A percentile compares a stretch with the other conserved stretches of the same genome.
phyloP scores from a whole-genome alignment of 2,329 filamentous ascomycete genomes.

The Penicillium rolfsii region DNA sequence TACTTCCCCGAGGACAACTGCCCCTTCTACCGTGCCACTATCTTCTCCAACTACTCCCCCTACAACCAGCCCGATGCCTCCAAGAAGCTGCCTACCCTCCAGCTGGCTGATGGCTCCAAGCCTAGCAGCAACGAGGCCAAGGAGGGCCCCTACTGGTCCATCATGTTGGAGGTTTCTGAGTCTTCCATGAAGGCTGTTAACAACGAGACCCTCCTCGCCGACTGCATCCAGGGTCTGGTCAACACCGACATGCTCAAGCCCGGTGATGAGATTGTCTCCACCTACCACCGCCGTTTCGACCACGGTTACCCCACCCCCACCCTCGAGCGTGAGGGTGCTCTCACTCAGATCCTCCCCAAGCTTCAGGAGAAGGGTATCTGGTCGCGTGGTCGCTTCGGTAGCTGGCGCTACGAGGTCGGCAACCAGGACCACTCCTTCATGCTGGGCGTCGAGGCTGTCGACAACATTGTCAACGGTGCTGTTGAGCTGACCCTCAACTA shows the following conservation, averaged over 20 bases:
- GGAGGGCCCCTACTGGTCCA: constrained; percentile 97
- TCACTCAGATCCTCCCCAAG: constrained; percentile 90
- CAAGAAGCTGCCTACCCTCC: constrained; percentile 80
- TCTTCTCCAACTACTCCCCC: constrained; percentile 99
- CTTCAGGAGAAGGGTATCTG: constrained; percentile 89
- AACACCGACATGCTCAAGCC: constrained; percentile 97
- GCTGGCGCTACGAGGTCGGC: constrained; percentile 95
- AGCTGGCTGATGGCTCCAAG: constrained; percentile 83
- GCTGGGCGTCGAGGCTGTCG: constrained; percentile 90
- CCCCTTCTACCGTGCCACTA: constrained; percentile 98
- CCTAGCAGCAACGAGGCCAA: constrained; percentile 71
- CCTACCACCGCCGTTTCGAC: constrained; percentile 96
- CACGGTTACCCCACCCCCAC: constrained; percentile 97
- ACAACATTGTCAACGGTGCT: constrained; percentile 85
- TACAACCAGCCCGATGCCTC: constrained; percentile 90
- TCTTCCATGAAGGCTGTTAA: constrained; percentile 94
- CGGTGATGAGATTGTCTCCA: constrained; percentile 92
- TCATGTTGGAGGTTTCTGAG: constrained; percentile 98
- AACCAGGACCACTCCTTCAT: constrained; percentile 99
- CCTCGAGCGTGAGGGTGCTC: constrained; percentile 91
- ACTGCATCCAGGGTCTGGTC: constrained; percentile 93
- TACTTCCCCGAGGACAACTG: constrained; percentile 99
- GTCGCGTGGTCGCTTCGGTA: constrained; percentile 95
- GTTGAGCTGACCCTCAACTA: constrained; percentile 95
- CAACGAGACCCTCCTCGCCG: constrained; percentile 77